Percentiles rank a stretch among this genome's conserved stretches.
Evolutionary conservation across 305 asterid species (phyloP).

Genomic region (Fraxinus sp.): DNA sequence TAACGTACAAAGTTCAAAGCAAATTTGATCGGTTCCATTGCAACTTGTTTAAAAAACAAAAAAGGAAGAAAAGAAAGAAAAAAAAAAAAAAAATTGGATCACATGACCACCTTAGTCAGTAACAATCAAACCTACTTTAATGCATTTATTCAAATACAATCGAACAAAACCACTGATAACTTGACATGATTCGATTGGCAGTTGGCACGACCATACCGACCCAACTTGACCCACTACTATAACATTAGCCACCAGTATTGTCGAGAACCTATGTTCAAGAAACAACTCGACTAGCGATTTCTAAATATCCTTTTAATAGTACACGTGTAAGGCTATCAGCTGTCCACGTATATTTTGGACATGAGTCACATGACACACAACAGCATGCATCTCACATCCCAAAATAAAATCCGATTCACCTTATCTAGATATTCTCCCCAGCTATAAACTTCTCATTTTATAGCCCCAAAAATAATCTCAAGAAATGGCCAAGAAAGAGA

Average conservation of each 20-base stretch:
- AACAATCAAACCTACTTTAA: not conserved
- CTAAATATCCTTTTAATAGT: not conserved
- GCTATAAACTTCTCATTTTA: not conserved
- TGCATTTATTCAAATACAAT: not conserved
- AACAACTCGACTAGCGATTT: not conserved
- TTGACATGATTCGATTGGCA: not conserved
- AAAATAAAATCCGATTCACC: not conserved
- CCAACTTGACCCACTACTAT: not conserved
- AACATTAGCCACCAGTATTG: not conserved
- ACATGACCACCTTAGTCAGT: not conserved
- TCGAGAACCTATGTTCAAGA: not conserved
- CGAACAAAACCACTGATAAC: not conserved
- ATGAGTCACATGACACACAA: not conserved
- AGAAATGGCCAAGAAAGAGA: slow-evolving; percentile 39
- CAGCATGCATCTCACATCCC: not conserved
- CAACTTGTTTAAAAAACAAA: too few relatives aligned
- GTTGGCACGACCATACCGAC: not conserved
- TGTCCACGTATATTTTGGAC: not conserved
- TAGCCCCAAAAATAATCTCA: not conserved
- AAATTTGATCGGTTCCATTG: not conserved
- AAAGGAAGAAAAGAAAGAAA: too few relatives aligned
- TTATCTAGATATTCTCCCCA: not conserved
- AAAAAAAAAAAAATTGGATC: too few relatives aligned
- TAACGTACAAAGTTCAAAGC: not conserved
- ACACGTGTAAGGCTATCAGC: not conserved